Evolutionary conservation across 805 yeast genomes (phyloP).

Genomic region (Starmera dryadoides): DNA sequence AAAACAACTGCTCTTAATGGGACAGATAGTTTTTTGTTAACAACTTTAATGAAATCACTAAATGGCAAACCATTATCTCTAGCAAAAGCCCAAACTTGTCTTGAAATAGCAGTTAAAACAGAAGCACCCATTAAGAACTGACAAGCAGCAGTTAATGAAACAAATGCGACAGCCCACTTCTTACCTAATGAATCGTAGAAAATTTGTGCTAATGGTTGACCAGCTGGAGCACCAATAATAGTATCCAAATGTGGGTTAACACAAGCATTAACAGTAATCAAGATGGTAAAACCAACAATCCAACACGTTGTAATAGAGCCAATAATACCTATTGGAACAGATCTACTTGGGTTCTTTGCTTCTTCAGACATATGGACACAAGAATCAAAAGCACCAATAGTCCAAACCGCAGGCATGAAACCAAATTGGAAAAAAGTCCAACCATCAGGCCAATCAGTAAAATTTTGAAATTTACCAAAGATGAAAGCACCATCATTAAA

Average conservation of each 20-base stretch:
- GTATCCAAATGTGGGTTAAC: constrained; percentile 34
- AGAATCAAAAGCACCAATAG: constrained; percentile 64
- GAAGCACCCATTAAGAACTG: constrained; percentile 61
- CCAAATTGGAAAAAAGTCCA: constrained; percentile 45
- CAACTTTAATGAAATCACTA: constrained; percentile 43
- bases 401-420: constrained; percentile 67
- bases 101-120: constrained; percentile 48
- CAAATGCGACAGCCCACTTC: constrained; percentile 56
- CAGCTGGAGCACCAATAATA: constrained; percentile 35
- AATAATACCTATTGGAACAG: constrained; percentile 50
- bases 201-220: constrained; percentile 58
- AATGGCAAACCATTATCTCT: constrained; percentile 68
- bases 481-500: constrained; percentile 47
- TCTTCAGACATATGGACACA: constrained; percentile 70
- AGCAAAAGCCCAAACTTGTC: constrained; percentile 66
- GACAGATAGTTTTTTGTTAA: constrained; percentile 45
- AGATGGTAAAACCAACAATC: constrained; percentile 46
- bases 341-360: constrained; percentile 48
- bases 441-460: constrained; percentile 50
- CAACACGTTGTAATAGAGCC: constrained; percentile 48
- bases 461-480: constrained; percentile 45
- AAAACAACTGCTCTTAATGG: constrained; percentile 55
- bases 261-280: constrained; percentile 46
- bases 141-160: constrained; percentile 48
- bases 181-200: constrained; percentile 53